A percentile compares a stretch with the other conserved stretches of the same genome.
Evolutionary conservation across 345 rosid species (phyloP).

Genomic region (Eucalyptus brandiana): DNA sequence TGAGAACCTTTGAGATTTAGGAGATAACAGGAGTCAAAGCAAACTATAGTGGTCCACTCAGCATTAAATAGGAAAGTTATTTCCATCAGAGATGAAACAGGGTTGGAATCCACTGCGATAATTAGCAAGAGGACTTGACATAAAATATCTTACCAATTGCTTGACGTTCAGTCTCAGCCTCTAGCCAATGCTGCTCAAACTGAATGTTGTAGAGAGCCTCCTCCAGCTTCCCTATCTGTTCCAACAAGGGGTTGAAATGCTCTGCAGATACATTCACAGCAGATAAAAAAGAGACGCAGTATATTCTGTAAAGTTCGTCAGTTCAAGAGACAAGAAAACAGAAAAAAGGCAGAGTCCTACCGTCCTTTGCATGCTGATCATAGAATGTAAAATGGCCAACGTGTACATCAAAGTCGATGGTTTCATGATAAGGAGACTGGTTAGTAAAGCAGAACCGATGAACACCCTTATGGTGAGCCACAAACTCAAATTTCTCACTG

Average conservation of each 20-base stretch:
- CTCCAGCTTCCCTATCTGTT: conserved; percentile 51
- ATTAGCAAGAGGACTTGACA: background rate
- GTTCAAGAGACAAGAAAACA: background rate
- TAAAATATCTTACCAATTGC: conserved; percentile 19
- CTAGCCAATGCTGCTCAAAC: conserved; percentile 74
- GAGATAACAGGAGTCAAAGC: background rate
- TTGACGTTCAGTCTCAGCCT: conserved; percentile 71
- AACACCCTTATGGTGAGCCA: conserved; percentile 50
- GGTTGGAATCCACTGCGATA: background rate
- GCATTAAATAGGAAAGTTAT: background rate
- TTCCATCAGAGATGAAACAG: background rate
- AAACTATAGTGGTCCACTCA: background rate
- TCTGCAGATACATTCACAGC: conserved; percentile 13
- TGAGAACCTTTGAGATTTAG: background rate
- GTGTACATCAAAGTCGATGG: conserved; percentile 61
- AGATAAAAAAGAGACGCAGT: background rate
- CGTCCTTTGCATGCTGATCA: conserved; percentile 77
- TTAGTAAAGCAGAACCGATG: conserved; percentile 64
- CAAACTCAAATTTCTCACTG: conserved; percentile 60
- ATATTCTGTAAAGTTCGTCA: background rate
- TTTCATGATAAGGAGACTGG: conserved; percentile 68
- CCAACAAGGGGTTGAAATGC: conserved; percentile 47
- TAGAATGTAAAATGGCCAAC: conserved; percentile 51
- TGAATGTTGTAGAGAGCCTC: conserved; percentile 66
- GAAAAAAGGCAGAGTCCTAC: conserved; percentile 4